Evolutionary conservation across 2,329 filamentous ascomycete species (phyloP), one percentile per base, ranked within the genome.

Genomic region (Fusarium sp.): DNA sequence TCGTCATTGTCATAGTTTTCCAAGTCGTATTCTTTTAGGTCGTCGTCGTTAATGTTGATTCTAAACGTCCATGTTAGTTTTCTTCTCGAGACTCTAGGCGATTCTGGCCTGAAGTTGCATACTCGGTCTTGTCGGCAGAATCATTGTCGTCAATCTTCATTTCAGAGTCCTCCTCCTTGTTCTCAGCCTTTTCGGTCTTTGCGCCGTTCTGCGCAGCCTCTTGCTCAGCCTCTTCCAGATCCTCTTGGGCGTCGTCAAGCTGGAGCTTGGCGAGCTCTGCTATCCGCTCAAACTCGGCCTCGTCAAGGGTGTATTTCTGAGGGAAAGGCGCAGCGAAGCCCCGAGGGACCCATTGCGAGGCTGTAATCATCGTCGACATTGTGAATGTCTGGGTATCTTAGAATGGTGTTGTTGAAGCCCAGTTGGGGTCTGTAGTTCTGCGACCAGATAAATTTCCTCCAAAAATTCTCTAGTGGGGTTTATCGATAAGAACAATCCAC

Each of bases 1-100:
- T 88, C 88, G 42, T 95, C 91, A 68, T 95, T 91, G 71, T 99
- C 95, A 76, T 99, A 99, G 77, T 97, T 88, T 65, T 98, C 94
- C 51, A 99, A 85, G 74, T 99, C 90, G 78, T 97, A 99, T 78
- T 99, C 93, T 78, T 94, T 95, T 45, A 99, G 83, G 74, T 97
- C 93, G 67, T 96, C 92, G 73, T 97, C 92, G 64, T 90, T 81
- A 34, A 70, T 46, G 53, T 58, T 42, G 25, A 86, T 80, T 53
- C 83, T 85, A 64, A 24, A n/a, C 36, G 6, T 2, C n/a, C 35
- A 54, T 25, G 53, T 71, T 36, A 71, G 58, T 57, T 35, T 38
- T 25, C 25, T 31, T 28, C 19, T 8, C 24, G 31, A 22, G 15
- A 24, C 19, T 6, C 22, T 31, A 13, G 22, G 12, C 34, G 12